Evolutionary conservation across 2,329 filamentous ascomycete species (phyloP), one percentile per base, ranked within the genome.

Genomic region (Alternaria viburni): DNA sequence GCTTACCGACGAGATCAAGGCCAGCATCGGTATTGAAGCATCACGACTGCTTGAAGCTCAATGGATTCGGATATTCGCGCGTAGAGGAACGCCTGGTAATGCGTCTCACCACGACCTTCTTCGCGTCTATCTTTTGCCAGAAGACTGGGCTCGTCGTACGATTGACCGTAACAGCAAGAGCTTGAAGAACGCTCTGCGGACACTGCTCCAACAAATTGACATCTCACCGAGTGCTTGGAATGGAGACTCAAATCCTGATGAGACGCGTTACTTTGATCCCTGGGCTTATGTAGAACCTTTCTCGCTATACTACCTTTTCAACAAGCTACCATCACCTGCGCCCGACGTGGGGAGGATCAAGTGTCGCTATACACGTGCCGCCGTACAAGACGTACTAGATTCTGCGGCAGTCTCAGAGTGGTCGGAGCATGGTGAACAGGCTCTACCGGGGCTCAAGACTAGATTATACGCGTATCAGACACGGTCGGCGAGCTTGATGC

Each of bases 401-500:
- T 74, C 71, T 36, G 64, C 68, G 15, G 66, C 64, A 17, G 66
- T 64, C 36, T 66, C 71, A 2, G 63, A 50, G 74, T 82, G 32
- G 84, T 70, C 74, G 32, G 68, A 73, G 5, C 51, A 62, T 43
- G 72, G 74, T 12, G 65, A 74, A 36, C 68, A 73, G 50, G 65
- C 73, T 7, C 32, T 91, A 1, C 73, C 80, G 1, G 91, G 90
- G 0, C 77, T 94, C 6, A 86, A 78, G 13, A 92, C 92, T 0
- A 81, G 81, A 0, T 82, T 97, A 0, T 92, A 96, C 74, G 85
- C 87, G 0, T 96, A 97, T 71, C 95, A 98, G 77, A 86, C 90
- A 54, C 87, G 90, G 47, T 95, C 93, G 1, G 90, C 91, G 1
- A 92, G 92, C 5, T 77, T 90, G 26, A 97, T 98, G 93, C 81